These are phyloP conservation scores for Coemansia sp. DNA, from an alignment of 371 early-diverging fungal genomes.

Conservation along the genomic window DNA sequence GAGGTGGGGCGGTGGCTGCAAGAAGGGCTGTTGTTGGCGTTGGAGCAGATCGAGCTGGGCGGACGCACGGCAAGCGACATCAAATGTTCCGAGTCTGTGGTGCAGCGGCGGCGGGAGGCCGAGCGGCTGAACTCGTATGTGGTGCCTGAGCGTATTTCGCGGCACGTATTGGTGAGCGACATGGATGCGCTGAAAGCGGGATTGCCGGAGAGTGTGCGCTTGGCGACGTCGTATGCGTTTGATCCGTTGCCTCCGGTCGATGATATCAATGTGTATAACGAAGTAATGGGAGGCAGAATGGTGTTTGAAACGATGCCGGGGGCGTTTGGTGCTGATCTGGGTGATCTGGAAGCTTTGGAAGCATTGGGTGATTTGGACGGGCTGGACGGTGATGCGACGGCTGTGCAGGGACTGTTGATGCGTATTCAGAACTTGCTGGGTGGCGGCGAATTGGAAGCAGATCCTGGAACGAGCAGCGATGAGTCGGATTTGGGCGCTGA, in stretches of 20 bases:
- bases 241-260: slow-evolving; percentile 76
- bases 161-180: slow-evolving; percentile 74
- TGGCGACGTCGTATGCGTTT: slow-evolving; percentile 62
- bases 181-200: slow-evolving; percentile 59
- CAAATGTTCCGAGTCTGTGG: slow-evolving; percentile 13
- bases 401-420: background rate
- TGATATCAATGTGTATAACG: slow-evolving; percentile 58
- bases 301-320: slow-evolving; percentile 25
- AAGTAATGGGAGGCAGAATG: slow-evolving; percentile 24
- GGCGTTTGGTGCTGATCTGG: slow-evolving; percentile 12
- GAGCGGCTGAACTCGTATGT: slow-evolving; percentile 44
- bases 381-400: background rate
- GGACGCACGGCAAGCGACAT: slow-evolving; percentile 3
- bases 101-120: slow-evolving; percentile 12
- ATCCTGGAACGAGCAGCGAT: slow-evolving; percentile 34
- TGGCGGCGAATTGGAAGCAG: slow-evolving; percentile 2
- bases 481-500: background rate
- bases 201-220: slow-evolving; percentile 59
- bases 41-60: slow-evolving; percentile 46
- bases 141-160: slow-evolving; percentile 64
- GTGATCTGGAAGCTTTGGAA: background rate
- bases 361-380: background rate
- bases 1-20: slow-evolving; percentile 50
- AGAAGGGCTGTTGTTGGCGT: slow-evolving; percentile 46
- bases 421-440: background rate